These are phyloP conservation scores for Lanzia echinophila DNA, from an alignment of 2,329 filamentous ascomycete genomes.

Conservation along the genomic window DNA sequence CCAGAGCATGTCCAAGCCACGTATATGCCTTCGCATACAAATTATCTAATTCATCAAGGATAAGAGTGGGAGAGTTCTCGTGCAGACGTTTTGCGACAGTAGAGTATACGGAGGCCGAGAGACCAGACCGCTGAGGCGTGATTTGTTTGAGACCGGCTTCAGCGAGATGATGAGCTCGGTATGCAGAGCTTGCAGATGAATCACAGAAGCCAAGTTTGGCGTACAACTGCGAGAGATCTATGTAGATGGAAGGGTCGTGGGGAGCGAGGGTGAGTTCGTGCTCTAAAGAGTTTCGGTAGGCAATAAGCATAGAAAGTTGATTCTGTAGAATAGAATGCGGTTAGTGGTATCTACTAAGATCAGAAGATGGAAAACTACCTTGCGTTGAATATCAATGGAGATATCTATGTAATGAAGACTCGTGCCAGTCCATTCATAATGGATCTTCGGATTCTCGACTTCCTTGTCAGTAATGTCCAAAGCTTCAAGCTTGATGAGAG, in stretches of 20 bases:
- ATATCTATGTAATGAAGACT: constrained; percentile 10
- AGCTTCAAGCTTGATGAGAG: neutral
- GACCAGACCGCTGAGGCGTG: neutral
- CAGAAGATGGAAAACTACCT: constrained; percentile 4
- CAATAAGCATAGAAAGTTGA: constrained; percentile 10
- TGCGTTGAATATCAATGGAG: constrained; percentile 10
- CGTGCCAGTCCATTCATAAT: constrained; percentile 22
- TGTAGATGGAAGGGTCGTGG: constrained; percentile 17
- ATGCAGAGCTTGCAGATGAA: constrained; percentile 13
- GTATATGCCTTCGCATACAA: constrained; percentile 13
- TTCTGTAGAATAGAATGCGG: constrained; percentile 9
- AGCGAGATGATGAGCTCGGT: constrained; percentile 20
- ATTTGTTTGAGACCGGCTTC: constrained; percentile 13
- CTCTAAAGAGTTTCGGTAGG: constrained; percentile 10
- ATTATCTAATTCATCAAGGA: constrained; percentile 15
- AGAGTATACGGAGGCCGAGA: constrained; percentile 6
- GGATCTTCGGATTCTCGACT: neutral
- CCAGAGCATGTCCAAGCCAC: constrained; percentile 14
- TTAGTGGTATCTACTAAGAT: neutral
- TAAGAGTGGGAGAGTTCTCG: neutral
- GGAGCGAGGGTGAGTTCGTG: constrained; percentile 10
- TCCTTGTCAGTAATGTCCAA: neutral
- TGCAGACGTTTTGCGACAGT: neutral
- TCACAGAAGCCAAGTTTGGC: constrained; percentile 22
- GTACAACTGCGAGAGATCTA: constrained; percentile 15